Evolutionary conservation across 352 stramenopile genomes (phyloP), one percentile per base, ranked within the genome.

Genomic region (Phytophthora rubi): DNA sequence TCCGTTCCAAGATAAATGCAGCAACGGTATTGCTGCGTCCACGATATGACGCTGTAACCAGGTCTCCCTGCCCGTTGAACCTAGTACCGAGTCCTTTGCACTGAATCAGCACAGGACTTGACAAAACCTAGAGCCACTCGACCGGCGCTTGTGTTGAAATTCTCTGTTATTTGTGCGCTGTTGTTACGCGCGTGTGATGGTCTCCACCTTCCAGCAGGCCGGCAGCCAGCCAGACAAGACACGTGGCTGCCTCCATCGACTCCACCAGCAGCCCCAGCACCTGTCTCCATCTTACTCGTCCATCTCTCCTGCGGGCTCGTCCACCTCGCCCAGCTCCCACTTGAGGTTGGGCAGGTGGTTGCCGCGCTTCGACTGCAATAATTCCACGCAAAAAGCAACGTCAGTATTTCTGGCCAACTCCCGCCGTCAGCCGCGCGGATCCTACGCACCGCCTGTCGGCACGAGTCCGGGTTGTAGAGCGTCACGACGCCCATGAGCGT

Each of bases 291-390:
- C 60, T 87, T 88, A 91, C 77, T 90, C 85, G 68, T 91, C 83
- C 67, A 96, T 89, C 71, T 96, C 89, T 78, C 84, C 86, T 76
- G 93, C 87, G 12, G 89, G 84, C 61, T 94, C 83, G 59, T 91
- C 82, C 33, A 68, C 78, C 52, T 90, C 61, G 39, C 89, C 89
- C 60, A 96, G 68, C 65, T 96, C 89, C 89, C 89, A 96, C 68
- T 85, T 89, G 60, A 96, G 75, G 52, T 95, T 83, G 0, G 83
- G 84, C 61, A 96, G 68, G 64, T 90, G 73, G 68, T 95, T 84
- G 53, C 84, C 84, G 48, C 89, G 87, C 71, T 93, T 92, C 28
- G 81, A 69, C 86, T 94, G 39, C 26, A 73, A 44, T 13, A 13
- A 6, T n/a, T n/a, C n/a, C n/a, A n/a, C n/a, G n/a, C n/a, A n/a